Percentiles rank a stretch among this genome's conserved stretches.
Conservation (phyloP, 345 rosid genomes). For the Eucalyptus microcorys region DNA sequence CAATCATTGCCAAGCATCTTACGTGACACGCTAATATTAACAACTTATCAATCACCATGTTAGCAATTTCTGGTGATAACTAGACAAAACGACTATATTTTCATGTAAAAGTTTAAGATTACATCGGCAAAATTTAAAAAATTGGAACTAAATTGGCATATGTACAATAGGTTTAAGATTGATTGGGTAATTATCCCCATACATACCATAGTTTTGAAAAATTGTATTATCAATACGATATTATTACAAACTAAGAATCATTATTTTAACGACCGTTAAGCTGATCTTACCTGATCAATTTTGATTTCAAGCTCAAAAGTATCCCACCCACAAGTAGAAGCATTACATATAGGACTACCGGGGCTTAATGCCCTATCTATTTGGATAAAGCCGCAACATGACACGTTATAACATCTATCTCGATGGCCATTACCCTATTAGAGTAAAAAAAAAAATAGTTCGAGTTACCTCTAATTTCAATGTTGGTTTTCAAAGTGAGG, state of each 20-base stretch:
- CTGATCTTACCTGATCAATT: not conserved
- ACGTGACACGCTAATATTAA: rapidly evolving
- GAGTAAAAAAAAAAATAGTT: not conserved
- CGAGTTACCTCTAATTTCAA: not conserved
- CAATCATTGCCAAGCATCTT: rapidly evolving
- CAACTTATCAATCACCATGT: not conserved
- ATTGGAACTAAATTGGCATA: rapidly evolving
- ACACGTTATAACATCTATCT: not conserved
- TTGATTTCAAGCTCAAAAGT: not conserved
- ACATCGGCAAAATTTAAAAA: rapidly evolving
- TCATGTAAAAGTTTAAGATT: not conserved
- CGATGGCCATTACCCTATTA: not conserved
- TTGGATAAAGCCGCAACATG: not conserved
- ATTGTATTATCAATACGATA: not conserved
- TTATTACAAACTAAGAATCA: not conserved
- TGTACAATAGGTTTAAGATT: rapidly evolving
- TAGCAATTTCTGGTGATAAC: not conserved
- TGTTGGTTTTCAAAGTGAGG: not conserved
- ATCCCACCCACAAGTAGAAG: not conserved
- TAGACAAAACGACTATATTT: not conserved
- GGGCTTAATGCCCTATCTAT: not conserved
- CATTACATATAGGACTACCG: not conserved
- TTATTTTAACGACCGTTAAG: not conserved
- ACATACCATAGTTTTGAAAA: not conserved
- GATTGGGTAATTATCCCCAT: not conserved